Conservation (phyloP, 768 basidiomycete genomes). For the Xanthoconium stramineum region DNA sequence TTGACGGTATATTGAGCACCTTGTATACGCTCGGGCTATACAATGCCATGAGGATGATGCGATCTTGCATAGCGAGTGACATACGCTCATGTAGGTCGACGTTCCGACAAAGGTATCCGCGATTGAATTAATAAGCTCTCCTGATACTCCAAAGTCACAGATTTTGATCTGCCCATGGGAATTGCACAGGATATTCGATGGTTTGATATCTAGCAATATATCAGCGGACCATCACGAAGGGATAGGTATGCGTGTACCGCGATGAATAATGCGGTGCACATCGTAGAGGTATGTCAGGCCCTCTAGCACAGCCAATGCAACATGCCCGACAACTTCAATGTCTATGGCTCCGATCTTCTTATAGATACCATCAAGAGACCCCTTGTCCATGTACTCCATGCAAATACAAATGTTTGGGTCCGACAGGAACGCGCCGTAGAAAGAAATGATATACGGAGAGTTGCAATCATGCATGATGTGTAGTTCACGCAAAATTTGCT, state of each 20-base stretch:
- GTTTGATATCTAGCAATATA: constrained; percentile 82
- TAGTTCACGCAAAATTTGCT: constrained; percentile 95
- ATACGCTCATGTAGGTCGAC: constrained; percentile 98
- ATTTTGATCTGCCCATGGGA: constrained; percentile 97
- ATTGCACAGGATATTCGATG: constrained; percentile 95
- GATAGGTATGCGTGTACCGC: constrained; percentile 59
- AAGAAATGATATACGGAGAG: constrained; percentile 91
- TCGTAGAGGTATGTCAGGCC: constrained; percentile 98
- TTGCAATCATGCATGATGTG: constrained; percentile 99
- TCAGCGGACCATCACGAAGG: constrained; percentile 10
- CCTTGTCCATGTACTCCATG: constrained; percentile 96
- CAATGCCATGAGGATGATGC: constrained; percentile 13
- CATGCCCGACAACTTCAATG: constrained; percentile 88
- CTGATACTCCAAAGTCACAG: constrained; percentile 98
- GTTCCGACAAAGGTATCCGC: constrained; percentile 99
- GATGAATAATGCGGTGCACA: constrained; percentile 95
- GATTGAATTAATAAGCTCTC: constrained; percentile 97
- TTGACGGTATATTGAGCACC: constrained; percentile 98
- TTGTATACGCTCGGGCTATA: constrained; percentile 97
- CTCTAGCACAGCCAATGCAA: constrained; percentile 92
- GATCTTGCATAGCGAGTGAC: constrained; percentile 29
- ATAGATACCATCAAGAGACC: constrained; percentile 92
- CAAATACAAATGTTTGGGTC: constrained; percentile 99
- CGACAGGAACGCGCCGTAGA: constrained; percentile 93
- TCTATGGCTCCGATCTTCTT: constrained; percentile 93